Evolutionary conservation across 2,329 filamentous ascomycete species (phyloP), one percentile per base, ranked within the genome.

Genomic region (Penicillium expansum): DNA sequence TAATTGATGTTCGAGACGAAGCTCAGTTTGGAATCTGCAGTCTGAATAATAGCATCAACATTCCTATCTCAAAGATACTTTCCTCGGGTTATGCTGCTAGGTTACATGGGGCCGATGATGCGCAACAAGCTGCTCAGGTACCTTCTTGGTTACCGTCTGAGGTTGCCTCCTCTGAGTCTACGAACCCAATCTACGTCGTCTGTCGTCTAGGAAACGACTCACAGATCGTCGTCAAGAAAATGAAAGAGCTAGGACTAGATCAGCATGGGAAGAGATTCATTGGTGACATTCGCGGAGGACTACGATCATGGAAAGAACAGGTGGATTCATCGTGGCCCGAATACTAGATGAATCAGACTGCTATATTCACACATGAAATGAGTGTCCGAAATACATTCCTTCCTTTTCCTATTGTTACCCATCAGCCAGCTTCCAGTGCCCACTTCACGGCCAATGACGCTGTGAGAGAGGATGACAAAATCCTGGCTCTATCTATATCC

Each of bases 1-100:
- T 97, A 2, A 73, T 97, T 2, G 94, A 97, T 63, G 91, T 96
- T 1, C 82, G 94, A 2, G 91, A 96, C 64, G 85, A 85, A 66
- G 89, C 91, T 29, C 91, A 96, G 59, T 97, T 90, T 63, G 87
- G 89, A 16, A 86, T 97, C 43, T 92, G 88, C 61, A 86, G 82
- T 59, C 79, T 99, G 8, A 79, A 86, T 0, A 89, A 89, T 0
- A 91, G 90, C 27, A 76, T 95, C 49, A 97, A 79, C 50, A 69
- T 80, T 20, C 78, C 78, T 3, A 75, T 80, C 10, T 77, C 76
- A 2, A 68, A 61, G 3, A 77, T 80, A 24, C 55, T 78, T 27
- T 69, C 71, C 13, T 66, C 69, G 3, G 29, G 49, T 8, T n/a
- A 30, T 14, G 22, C 35, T 44, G 20, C 13, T 49, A 38, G 22